phyloP scores from a whole-genome alignment of 2,329 filamentous ascomycete species.

The Ophiosphaerella narmari region DNA sequence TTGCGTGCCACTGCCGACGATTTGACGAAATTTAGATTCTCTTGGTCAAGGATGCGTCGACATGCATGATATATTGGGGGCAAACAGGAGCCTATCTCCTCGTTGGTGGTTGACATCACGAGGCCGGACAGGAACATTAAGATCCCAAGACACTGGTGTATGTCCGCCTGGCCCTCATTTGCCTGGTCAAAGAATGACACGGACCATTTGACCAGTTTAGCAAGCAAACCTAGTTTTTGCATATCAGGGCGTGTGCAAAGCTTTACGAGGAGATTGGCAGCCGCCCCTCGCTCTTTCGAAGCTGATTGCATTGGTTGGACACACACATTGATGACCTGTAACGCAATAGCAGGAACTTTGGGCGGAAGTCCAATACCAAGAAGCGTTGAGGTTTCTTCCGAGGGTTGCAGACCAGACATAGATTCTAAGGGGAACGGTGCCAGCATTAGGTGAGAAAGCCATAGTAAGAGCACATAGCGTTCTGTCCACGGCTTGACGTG shows the following conservation, averaged over 20 bases:
- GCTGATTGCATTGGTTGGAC: conserved; percentile 72
- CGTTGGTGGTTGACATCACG: conserved; percentile 71
- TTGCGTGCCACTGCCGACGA: conserved; percentile 82
- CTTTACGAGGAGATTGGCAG: conserved; percentile 79
- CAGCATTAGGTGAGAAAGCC: conserved; percentile 63
- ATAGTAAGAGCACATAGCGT: conserved; percentile 82
- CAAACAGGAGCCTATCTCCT: conserved; percentile 72
- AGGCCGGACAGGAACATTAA: conserved; percentile 80
- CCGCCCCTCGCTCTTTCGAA: conserved; percentile 87
- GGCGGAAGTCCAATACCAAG: conserved; percentile 60
- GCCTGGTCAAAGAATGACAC: conserved; percentile 62
- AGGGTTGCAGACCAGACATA: conserved; percentile 65
- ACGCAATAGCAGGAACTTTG: conserved; percentile 70
- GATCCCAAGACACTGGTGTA: conserved; percentile 78
- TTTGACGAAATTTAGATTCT: conserved; percentile 61
- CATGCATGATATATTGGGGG: conserved; percentile 68
- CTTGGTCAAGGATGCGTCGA: conserved; percentile 61
- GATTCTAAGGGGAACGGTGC: conserved; percentile 89
- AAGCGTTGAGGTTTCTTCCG: conserved; percentile 32
- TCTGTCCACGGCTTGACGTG: conserved; percentile 71
- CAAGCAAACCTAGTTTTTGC: conserved; percentile 74
- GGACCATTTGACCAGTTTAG: conserved; percentile 72
- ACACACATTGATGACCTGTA: conserved; percentile 72
- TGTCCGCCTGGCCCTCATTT: conserved; percentile 52
- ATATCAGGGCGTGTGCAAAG: conserved; percentile 86